These are phyloP conservation scores for Phytophthora agathidicida DNA, from an alignment of 352 stramenopile species.

Conservation along the genomic window DNA sequence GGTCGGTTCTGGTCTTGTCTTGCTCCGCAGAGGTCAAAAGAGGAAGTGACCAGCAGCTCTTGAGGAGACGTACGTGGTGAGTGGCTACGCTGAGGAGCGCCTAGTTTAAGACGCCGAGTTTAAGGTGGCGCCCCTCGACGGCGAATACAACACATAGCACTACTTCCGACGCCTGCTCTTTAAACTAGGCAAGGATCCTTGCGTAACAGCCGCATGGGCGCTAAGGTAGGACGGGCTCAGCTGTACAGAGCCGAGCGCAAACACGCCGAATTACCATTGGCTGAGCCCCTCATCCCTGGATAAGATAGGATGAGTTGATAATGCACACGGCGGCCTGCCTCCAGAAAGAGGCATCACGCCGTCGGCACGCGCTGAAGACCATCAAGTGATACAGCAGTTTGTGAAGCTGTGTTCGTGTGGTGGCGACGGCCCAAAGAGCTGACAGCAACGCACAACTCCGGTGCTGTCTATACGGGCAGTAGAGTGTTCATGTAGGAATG, in stretches of 20 bases:
- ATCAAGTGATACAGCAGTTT: no score
- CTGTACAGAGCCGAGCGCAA: not conserved
- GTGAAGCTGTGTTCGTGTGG: no score
- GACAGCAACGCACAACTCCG: no score
- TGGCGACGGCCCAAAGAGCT: no score
- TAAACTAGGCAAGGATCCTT: conserved; percentile 13
- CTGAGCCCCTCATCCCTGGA: conserved; percentile 16
- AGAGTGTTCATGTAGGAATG: no score
- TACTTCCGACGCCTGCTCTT: conserved; percentile 20
- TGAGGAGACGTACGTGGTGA: conserved; percentile 22
- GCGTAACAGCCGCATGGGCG: no score
- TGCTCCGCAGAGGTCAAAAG: conserved; percentile 10
- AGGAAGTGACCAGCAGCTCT: conserved; percentile 12
- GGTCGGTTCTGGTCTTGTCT: conserved; percentile 2
- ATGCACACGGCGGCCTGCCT: not conserved
- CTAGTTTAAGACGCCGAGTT: not conserved
- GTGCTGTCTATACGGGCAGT: no score
- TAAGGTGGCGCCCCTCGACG: conserved; percentile 1
- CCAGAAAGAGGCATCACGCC: no score
- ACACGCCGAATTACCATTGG: conserved; percentile 17
- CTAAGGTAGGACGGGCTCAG: conserved; percentile 16
- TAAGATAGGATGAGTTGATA: conserved; percentile 17
- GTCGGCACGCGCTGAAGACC: no score
- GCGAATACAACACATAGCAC: not conserved
- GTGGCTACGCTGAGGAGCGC: conserved; percentile 16